A percentile compares a stretch with the other conserved stretches of the same genome.
Conservation (phyloP, 2,329 filamentous ascomycete genomes). For the Scleromitrula shiraiana region DNA sequence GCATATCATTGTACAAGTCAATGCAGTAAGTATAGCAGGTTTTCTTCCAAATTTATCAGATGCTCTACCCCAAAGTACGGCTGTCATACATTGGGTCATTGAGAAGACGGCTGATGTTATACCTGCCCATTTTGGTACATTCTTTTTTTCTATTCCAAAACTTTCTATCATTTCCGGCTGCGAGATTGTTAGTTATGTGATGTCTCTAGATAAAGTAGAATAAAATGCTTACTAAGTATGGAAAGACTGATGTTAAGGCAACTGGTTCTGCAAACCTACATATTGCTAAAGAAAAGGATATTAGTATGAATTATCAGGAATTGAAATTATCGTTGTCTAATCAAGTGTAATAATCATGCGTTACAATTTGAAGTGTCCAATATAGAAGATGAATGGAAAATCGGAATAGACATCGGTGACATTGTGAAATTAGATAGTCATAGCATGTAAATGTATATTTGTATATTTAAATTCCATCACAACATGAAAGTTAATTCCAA, state of each 20-base stretch:
- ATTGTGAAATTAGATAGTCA: too few relatives aligned
- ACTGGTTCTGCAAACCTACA: slow-evolving; percentile 72
- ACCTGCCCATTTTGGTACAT: slow-evolving; percentile 76
- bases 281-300: slow-evolving; percentile 45
- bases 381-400: too few relatives aligned
- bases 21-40: slow-evolving; percentile 65
- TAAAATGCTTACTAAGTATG: slow-evolving; percentile 37
- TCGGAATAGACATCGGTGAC: too few relatives aligned
- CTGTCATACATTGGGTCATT: slow-evolving; percentile 61
- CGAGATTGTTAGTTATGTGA: slow-evolving; percentile 29
- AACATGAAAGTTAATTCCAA: too few relatives aligned
- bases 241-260: slow-evolving; percentile 46
- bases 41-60: slow-evolving; percentile 79
- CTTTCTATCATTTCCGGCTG: slow-evolving; percentile 77
- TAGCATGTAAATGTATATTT: too few relatives aligned
- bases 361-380: too few relatives aligned
- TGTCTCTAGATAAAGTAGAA: background rate
- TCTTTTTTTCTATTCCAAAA: slow-evolving; percentile 62
- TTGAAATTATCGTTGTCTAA: background rate
- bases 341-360: too few relatives aligned
- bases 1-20: slow-evolving; percentile 72
- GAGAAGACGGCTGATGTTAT: slow-evolving; percentile 67
- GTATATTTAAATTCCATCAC: too few relatives aligned
- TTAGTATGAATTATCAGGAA: background rate
- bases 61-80: slow-evolving; percentile 66